Conservation (phyloP, 805 yeast genomes). For the Candida boleticola region DNA sequence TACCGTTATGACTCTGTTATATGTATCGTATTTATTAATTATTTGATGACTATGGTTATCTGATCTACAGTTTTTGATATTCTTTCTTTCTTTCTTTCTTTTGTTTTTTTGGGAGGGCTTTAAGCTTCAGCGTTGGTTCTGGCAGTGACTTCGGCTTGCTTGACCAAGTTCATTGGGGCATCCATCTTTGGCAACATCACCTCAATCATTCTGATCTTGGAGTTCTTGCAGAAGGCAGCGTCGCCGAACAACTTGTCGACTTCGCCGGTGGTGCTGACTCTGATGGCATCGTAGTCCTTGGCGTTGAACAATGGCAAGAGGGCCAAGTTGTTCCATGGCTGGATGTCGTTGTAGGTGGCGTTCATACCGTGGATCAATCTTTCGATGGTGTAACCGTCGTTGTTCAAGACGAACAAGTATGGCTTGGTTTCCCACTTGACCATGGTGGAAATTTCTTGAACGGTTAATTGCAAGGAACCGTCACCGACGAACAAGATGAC, state of each 20-base stretch:
- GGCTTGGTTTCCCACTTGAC: conserved; percentile 66
- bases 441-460: conserved; percentile 70
- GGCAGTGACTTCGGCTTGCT: conserved; percentile 35
- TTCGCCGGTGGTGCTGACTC: conserved; percentile 57
- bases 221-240: conserved; percentile 49
- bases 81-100: too few relatives aligned
- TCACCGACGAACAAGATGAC: conserved; percentile 70
- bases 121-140: conserved; percentile 15
- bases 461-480: conserved; percentile 73
- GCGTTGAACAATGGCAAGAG: conserved; percentile 62
- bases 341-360: conserved; percentile 65
- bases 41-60: too few relatives aligned
- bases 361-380: conserved; percentile 68
- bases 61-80: too few relatives aligned
- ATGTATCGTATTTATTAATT: too few relatives aligned
- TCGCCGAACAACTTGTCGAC: conserved; percentile 49
- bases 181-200: conserved; percentile 67
- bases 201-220: conserved; percentile 64
- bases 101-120: too few relatives aligned
- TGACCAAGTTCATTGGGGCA: conserved; percentile 60
- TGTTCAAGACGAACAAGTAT: conserved; percentile 66
- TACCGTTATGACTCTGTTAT: too few relatives aligned
- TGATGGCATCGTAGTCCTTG: conserved; percentile 49
- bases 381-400: conserved; percentile 74
- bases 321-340: conserved; percentile 64